Percentiles rank a stretch among this genome's conserved stretches.
Evolutionary conservation across 2,329 filamentous ascomycete species (phyloP).

Genomic region (Pseudogymnoascus sp.): DNA sequence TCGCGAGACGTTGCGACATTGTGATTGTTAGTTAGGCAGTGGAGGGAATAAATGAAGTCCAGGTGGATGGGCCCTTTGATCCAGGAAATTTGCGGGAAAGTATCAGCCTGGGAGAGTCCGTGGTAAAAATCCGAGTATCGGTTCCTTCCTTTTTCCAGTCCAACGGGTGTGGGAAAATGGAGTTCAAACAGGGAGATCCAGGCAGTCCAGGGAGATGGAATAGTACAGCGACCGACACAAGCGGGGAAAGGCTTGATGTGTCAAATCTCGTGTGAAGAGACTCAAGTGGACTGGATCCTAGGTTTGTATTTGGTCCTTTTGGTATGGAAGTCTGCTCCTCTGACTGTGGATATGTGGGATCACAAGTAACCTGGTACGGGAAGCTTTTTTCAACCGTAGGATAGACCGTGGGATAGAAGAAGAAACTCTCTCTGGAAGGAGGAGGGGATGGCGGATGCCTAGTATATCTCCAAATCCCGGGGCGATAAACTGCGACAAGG

Average conservation of each 20-base stretch:
- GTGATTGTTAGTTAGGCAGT: conserved; percentile 2
- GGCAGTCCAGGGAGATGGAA: not conserved
- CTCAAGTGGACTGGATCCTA: not conserved
- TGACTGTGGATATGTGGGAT: not conserved
- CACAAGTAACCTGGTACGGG: not conserved
- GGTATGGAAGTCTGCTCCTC: not conserved
- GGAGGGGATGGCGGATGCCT: not conserved
- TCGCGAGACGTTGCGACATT: not conserved
- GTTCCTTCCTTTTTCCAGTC: not conserved
- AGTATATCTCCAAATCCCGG: not conserved
- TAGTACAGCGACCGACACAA: not conserved
- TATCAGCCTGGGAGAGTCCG: not conserved
- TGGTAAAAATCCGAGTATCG: not conserved
- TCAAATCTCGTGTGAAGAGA: not conserved
- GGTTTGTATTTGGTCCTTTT: not conserved
- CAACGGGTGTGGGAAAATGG: not conserved
- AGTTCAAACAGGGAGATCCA: not conserved
- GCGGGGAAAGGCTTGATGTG: conserved; percentile 1
- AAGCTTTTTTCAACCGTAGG: not conserved
- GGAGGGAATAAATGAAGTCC: not conserved
- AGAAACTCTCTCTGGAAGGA: not conserved
- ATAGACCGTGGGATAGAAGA: not conserved
- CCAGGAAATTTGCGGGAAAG: not conserved
- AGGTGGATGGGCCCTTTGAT: not conserved
- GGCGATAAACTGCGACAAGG: not conserved